A percentile compares a stretch with the other conserved stretches of the same genome.
phyloP scores from a whole-genome alignment of 2,329 filamentous ascomycete species.

The Aspergillus uvarum region DNA sequence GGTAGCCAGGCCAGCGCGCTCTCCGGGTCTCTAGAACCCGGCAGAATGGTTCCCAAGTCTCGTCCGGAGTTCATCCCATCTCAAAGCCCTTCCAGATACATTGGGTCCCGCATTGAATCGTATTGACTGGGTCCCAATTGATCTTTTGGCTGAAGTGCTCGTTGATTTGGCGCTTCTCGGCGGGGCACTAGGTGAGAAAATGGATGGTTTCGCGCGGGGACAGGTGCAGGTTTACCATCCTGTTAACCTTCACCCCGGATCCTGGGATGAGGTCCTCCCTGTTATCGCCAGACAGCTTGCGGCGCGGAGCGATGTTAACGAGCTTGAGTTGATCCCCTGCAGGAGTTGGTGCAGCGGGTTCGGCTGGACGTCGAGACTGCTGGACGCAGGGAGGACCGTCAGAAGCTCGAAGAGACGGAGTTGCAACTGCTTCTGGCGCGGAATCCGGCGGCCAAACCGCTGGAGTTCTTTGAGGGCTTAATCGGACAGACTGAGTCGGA shows the following conservation, averaged over 20 bases:
- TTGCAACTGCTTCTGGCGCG: conserved; percentile 12
- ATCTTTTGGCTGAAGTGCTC: conserved; percentile 40
- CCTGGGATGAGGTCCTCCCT: conserved; percentile 13
- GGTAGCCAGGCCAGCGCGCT: conserved; percentile 26
- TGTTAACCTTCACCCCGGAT: conserved; percentile 16
- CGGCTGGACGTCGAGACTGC: conserved; percentile 14
- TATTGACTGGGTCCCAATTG: conserved; percentile 50
- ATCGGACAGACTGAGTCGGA: conserved; percentile 4
- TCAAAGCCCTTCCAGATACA: conserved; percentile 39
- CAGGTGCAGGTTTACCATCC: conserved; percentile 18
- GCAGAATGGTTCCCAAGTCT: conserved; percentile 47
- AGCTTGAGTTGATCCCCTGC: conserved; percentile 9
- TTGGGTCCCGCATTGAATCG: conserved; percentile 33
- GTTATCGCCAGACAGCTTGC: conserved; percentile 1
- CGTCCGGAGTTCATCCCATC: conserved; percentile 39
- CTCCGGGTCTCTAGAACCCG: conserved; percentile 40
- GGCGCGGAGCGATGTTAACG: not conserved
- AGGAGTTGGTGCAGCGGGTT: conserved; percentile 18
- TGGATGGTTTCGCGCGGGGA: not conserved
- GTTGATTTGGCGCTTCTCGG: not conserved
- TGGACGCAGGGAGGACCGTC: not conserved
- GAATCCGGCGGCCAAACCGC: conserved; percentile 33
- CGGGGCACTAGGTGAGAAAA: not conserved
- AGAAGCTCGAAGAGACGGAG: conserved; percentile 4
- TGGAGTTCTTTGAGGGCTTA: conserved; percentile 31